Conservation (phyloP, 768 basidiomycete genomes). For the Boletus bicolor region DNA sequence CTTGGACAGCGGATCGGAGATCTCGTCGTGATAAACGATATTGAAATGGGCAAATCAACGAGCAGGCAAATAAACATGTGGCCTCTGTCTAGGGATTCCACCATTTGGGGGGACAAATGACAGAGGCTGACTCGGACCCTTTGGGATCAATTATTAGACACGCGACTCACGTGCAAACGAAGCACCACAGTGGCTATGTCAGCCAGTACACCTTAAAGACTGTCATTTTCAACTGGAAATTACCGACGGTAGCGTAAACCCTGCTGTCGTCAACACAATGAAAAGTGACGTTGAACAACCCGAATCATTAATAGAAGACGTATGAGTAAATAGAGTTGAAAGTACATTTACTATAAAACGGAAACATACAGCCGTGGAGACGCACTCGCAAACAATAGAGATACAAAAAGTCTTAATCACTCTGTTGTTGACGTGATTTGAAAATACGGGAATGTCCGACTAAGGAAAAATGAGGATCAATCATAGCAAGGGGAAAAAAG, state of each 20-base stretch:
- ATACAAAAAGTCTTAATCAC: conserved; percentile 32
- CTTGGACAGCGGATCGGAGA: conserved; percentile 19
- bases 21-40: conserved; percentile 19
- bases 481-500: conserved; percentile 16
- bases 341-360: conserved; percentile 34
- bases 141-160: conserved; percentile 7
- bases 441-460: conserved; percentile 30
- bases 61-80: conserved; percentile 14
- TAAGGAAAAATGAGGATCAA: conserved; percentile 20
- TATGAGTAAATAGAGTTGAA: conserved; percentile 32
- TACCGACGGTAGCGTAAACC: conserved; percentile 25
- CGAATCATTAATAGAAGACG: conserved; percentile 27
- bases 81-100: conserved; percentile 6
- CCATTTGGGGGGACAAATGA: background rate
- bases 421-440: conserved; percentile 24
- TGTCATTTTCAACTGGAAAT: conserved; percentile 22
- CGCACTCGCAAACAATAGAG: conserved; percentile 29
- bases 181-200: conserved; percentile 28
- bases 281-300: conserved; percentile 18
- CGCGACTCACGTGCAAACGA: conserved; percentile 22
- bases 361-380: conserved; percentile 21
- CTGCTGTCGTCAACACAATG: conserved; percentile 11
- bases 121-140: conserved; percentile 18
- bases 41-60: conserved; percentile 26
- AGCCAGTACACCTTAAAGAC: conserved; percentile 29